A percentile compares a stretch with the other conserved stretches of the same genome.
phyloP scores from a whole-genome alignment of 1,284 basidiomycete species.

The Phellopilus nigrolimitatus region DNA sequence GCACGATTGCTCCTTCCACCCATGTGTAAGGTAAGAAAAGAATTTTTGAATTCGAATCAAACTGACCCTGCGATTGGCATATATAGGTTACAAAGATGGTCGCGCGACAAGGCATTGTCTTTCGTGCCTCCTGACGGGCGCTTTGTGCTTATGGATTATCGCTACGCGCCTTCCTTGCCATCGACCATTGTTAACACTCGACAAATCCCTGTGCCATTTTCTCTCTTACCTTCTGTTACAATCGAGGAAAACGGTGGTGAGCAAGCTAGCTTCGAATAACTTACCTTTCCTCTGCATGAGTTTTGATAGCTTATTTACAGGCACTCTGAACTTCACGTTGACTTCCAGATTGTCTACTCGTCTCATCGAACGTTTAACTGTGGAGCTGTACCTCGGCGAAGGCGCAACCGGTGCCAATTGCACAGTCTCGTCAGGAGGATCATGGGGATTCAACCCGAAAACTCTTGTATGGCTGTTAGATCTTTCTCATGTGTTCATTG shows the following conservation, averaged over 20 bases:
- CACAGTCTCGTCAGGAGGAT: conserved; percentile 57
- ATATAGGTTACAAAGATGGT: conserved; percentile 68
- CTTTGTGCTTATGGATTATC: conserved; percentile 86
- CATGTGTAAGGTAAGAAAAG: conserved; percentile 70
- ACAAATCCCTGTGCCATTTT: conserved; percentile 59
- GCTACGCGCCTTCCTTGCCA: conserved; percentile 46
- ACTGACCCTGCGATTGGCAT: neutral
- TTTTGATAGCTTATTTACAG: conserved; percentile 34
- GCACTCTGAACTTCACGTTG: conserved; percentile 66
- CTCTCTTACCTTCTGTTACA: conserved; percentile 55
- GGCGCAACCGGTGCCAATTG: conserved; percentile 65
- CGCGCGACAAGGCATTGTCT: conserved; percentile 73
- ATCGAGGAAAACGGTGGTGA: conserved; percentile 63
- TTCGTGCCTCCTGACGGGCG: conserved; percentile 94
- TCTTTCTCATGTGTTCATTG: conserved; percentile 1
- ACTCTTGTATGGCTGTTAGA: conserved; percentile 43
- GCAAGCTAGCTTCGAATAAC: conserved; percentile 22
- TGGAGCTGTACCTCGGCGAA: conserved; percentile 73
- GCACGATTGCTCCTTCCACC: conserved; percentile 82
- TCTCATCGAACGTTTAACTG: conserved; percentile 63
- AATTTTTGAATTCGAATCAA: neutral
- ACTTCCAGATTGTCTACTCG: conserved; percentile 62
- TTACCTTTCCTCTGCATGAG: neutral
- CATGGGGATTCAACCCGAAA: conserved; percentile 75
- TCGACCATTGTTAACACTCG: conserved; percentile 28